Percentiles rank a stretch among this genome's conserved stretches.
These are phyloP conservation scores for Bacidia rubella DNA, from an alignment of 495 filamentous ascomycete genomes.

Conservation along the genomic window DNA sequence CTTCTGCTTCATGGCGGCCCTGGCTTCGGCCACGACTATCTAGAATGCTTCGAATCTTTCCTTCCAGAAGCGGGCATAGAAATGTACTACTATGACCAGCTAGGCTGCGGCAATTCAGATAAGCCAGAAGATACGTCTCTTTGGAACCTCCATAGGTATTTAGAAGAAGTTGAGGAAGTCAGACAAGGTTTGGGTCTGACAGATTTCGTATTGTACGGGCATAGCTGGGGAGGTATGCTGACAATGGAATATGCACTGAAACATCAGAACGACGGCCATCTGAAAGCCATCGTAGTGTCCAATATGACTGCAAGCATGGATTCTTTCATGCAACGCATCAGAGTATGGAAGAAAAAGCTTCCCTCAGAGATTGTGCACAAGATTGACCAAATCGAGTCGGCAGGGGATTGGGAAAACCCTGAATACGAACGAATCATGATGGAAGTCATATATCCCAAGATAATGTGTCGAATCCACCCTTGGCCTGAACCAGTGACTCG, in stretches of 20 bases:
- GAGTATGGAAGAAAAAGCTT: slow-evolving; percentile 8
- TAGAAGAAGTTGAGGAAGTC: slow-evolving; percentile 12
- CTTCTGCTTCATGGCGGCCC: slow-evolving; percentile 10
- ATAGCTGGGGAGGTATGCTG: slow-evolving; percentile 9
- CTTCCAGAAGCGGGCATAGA: slow-evolving; percentile 8
- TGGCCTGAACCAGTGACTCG: slow-evolving; percentile 11
- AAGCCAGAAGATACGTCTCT: slow-evolving; percentile 2
- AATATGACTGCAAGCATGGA: slow-evolving; percentile 11
- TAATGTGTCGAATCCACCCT: slow-evolving; percentile 8
- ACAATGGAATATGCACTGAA: slow-evolving; percentile 12
- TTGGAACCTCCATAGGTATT: slow-evolving; percentile 8
- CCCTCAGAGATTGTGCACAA: slow-evolving; percentile 2
- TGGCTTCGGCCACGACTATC: slow-evolving; percentile 10
- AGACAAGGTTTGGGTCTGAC: slow-evolving; percentile 5
- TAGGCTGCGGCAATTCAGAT: slow-evolving; percentile 10
- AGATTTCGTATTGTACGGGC: slow-evolving; percentile 6
- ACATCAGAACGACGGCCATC: slow-evolving; percentile 5
- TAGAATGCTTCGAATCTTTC: slow-evolving; percentile 10
- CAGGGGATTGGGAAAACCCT: slow-evolving; percentile 10
- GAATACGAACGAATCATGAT: slow-evolving; percentile 12
- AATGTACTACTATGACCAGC: slow-evolving; percentile 12
- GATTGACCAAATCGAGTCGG: slow-evolving; percentile 6
- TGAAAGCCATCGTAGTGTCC: slow-evolving; percentile 10
- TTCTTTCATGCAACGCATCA: slow-evolving; percentile 3
- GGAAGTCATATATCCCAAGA: slow-evolving; percentile 9